Percentiles rank a stretch among this genome's conserved stretches.
Conservation (phyloP, 805 yeast genomes). For the Maudiozyma bulderi region DNA sequence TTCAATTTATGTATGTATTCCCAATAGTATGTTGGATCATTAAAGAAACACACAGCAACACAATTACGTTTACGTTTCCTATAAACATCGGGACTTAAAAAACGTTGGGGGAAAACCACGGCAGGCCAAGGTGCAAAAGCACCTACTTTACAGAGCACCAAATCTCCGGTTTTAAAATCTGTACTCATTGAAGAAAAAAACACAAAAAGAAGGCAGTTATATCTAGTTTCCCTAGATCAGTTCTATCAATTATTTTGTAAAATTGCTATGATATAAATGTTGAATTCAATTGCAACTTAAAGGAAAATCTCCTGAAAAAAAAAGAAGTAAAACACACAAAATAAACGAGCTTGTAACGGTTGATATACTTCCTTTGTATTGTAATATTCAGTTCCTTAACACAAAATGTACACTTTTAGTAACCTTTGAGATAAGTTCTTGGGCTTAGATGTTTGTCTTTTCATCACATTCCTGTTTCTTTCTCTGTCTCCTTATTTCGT, state of each 20-base stretch:
- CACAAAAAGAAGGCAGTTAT: background rate
- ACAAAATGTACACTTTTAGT: no score
- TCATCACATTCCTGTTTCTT: background rate
- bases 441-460: background rate
- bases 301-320: no score
- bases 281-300: no score
- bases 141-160: constrained; percentile 29
- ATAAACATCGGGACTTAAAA: constrained; percentile 24
- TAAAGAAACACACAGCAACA: constrained; percentile 29
- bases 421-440: no score
- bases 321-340: no score
- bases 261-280: no score
- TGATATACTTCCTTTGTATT: no score
- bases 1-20: constrained; percentile 21
- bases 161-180: constrained; percentile 22
- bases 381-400: no score
- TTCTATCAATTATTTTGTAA: no score
- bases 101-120: constrained; percentile 26
- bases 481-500: background rate
- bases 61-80: constrained; percentile 17
- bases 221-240: background rate
- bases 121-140: constrained; percentile 31
- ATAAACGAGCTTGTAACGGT: no score
- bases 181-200: constrained; percentile 2
- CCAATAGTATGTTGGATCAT: constrained; percentile 30